Base-by-base conservation (phyloP, 1,284 basidiomycete species). In the Inonotus obliquus region DNA sequence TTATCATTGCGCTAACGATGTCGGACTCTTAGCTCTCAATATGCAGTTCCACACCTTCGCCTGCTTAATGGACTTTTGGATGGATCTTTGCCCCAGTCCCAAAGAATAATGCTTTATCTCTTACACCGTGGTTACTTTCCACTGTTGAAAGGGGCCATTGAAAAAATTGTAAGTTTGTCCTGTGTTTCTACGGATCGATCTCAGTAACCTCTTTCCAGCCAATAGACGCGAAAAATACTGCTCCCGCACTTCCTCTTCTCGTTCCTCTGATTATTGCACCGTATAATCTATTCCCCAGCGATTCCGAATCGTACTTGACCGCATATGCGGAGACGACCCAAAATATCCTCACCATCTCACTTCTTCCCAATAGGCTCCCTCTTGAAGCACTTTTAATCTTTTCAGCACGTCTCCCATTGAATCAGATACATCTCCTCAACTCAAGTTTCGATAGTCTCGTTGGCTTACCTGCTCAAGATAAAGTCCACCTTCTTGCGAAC, bases 361-460 rank as follows among this genome's bases (percentile, higher is more conserved):
- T 87, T 0, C 78, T 91, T 1, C 88, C 84, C 1, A 86, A 90
- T 69, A 83, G 87, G 7, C 74, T 92, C 25, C 82, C 87, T 11
- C 70, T 89, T 9, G 64, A 73, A 7, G 74, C 79, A 27, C 77
- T 90, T 54, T 72, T 74, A 54, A 67, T 72, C 23, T 69, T 85
- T 41, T 76, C 80, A 25, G 69, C 74, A 39, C 74, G 75, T 11
- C 72, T 85, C 39, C 81, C 83, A 7, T 70, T 82, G n/a, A 62
- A 71, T 0, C 69, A 74, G 19, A 59, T 80, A 14, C 66, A 76
- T 56, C 60, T 70, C 19, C 52, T 79, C 44, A 65, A 69, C 27
- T 77, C n/a, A 63, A 81, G 61, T 47, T 71, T 21, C 59, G 71
- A 37, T 63, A 77, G 39, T 57, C 70, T 53, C 60, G 68, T 21